Percentiles rank a stretch among this genome's conserved stretches.
Conservation (phyloP, 768 basidiomycete genomes). For the Boletus speciosus region DNA sequence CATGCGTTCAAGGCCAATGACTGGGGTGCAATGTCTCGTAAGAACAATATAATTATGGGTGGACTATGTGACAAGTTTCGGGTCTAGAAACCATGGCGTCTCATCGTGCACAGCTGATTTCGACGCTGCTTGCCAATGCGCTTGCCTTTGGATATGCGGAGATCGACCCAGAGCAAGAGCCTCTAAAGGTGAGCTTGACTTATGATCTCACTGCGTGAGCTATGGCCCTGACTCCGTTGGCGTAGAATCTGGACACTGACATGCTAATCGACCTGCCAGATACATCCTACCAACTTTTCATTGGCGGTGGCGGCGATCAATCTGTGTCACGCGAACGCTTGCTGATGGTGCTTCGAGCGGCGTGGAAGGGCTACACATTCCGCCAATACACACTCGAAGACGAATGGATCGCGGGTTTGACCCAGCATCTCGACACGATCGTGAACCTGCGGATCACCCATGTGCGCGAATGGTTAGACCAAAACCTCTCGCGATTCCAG, state of each 20-base stretch:
- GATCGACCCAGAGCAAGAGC: constrained; percentile 43
- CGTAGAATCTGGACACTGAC: constrained; percentile 54
- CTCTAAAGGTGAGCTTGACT: constrained; percentile 42
- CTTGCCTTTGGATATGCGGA: constrained; percentile 47
- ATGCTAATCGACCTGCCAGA: constrained; percentile 36
- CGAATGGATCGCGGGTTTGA: constrained; percentile 40
- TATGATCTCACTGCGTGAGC: fast-evolving
- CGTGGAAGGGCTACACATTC: constrained; percentile 16
- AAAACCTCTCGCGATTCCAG: constrained; percentile 49
- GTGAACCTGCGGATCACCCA: constrained; percentile 43
- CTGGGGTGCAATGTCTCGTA: constrained; percentile 63
- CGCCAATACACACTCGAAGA: constrained; percentile 24
- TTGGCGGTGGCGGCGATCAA: constrained; percentile 18
- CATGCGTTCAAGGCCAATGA: constrained; percentile 47
- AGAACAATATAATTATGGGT: constrained; percentile 11
- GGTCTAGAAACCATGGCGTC: constrained; percentile 44
- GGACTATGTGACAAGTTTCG: neutral
- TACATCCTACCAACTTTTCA: constrained; percentile 36
- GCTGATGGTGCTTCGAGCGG: constrained; percentile 11
- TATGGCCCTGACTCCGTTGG: neutral
- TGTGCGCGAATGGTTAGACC: constrained; percentile 49
- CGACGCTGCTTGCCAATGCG: constrained; percentile 43
- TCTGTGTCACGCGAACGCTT: constrained; percentile 13
- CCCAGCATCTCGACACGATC: constrained; percentile 36
- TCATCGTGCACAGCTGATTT: constrained; percentile 45